Evolutionary conservation across 768 basidiomycete genomes (phyloP).

Genomic region (Myochromella boudieri): DNA sequence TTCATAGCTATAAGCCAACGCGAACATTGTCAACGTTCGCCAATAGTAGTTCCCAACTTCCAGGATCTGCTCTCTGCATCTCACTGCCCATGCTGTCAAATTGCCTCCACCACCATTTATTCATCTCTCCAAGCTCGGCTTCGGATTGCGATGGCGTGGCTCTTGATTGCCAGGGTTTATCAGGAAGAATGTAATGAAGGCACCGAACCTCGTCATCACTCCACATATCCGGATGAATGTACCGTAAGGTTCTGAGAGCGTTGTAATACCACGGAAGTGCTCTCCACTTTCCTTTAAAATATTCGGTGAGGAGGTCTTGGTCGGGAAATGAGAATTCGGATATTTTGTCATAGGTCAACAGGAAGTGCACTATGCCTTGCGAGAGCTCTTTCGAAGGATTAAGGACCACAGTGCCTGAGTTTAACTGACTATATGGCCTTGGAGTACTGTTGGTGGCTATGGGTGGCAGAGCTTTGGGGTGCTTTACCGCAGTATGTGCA

Average conservation of each 20-base stretch:
- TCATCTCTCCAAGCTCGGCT: slow-evolving; percentile 47
- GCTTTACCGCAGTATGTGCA: slow-evolving; percentile 62
- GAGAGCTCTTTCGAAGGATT: slow-evolving; percentile 65
- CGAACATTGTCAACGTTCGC: slow-evolving; percentile 43
- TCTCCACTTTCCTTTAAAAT: slow-evolving; percentile 77
- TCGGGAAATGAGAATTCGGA: slow-evolving; percentile 71
- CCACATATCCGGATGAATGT: slow-evolving; percentile 77
- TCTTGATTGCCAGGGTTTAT: slow-evolving; percentile 82
- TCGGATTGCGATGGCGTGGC: slow-evolving; percentile 35
- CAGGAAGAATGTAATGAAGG: slow-evolving; percentile 82
- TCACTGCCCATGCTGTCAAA: slow-evolving; percentile 48
- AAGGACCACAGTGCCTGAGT: slow-evolving; percentile 87
- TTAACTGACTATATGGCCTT: slow-evolving; percentile 80
- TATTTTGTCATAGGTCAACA: slow-evolving; percentile 44
- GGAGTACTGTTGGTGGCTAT: slow-evolving; percentile 43
- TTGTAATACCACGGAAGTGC: slow-evolving; percentile 89
- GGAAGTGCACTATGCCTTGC: slow-evolving; percentile 51
- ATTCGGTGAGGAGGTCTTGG: slow-evolving; percentile 85
- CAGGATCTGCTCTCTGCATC: slow-evolving; percentile 41
- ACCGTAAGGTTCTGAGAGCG: slow-evolving; percentile 83
- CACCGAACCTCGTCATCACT: slow-evolving; percentile 82
- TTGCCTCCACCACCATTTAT: slow-evolving; percentile 82
- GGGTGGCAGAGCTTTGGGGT: slow-evolving; percentile 42
- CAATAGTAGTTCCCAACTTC: slow-evolving; percentile 50
- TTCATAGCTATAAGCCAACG: not conserved